Conservation (phyloP, 2,329 filamentous ascomycete species). For the Orbilia oligospora region DNA sequence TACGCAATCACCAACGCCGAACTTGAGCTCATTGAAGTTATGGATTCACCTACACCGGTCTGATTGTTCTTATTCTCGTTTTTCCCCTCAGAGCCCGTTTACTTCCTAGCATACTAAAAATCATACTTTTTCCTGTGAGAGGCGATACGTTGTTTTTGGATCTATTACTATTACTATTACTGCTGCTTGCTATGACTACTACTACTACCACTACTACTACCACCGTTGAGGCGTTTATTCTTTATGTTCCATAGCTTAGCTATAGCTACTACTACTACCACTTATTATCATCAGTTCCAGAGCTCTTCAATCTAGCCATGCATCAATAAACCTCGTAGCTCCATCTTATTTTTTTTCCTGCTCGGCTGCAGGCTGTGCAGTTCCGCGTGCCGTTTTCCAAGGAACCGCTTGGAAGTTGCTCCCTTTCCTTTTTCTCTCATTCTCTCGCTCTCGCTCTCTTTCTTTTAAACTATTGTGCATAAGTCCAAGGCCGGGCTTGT, state of each 20-base stretch:
- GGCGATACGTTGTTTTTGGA: conserved; percentile 29
- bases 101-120: conserved; percentile 36
- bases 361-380: conserved; percentile 36
- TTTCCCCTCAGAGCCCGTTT: conserved; percentile 10
- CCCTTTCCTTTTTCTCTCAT: too few relatives aligned
- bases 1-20: background rate
- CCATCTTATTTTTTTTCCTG: background rate
- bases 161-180: conserved; percentile 16
- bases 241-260: conserved; percentile 14
- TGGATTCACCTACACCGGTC: conserved; percentile 30
- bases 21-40: conserved; percentile 24
- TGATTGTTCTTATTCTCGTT: conserved; percentile 10
- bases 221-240: conserved; percentile 28
- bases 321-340: background rate
- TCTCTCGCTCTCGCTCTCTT: too few relatives aligned
- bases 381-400: conserved; percentile 22
- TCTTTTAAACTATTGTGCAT: conserved; percentile 6
- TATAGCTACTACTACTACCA: background rate
- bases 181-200: background rate
- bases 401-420: background rate
- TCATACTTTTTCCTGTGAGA: conserved; percentile 20
- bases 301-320: conserved; percentile 41
- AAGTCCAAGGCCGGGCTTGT: background rate
- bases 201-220: conserved; percentile 7
- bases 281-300: conserved; percentile 18